Percentiles rank a stretch among this genome's conserved stretches.
Evolutionary conservation across 2,329 filamentous ascomycete species (phyloP).

Genomic region (Sporothrix phasma): DNA sequence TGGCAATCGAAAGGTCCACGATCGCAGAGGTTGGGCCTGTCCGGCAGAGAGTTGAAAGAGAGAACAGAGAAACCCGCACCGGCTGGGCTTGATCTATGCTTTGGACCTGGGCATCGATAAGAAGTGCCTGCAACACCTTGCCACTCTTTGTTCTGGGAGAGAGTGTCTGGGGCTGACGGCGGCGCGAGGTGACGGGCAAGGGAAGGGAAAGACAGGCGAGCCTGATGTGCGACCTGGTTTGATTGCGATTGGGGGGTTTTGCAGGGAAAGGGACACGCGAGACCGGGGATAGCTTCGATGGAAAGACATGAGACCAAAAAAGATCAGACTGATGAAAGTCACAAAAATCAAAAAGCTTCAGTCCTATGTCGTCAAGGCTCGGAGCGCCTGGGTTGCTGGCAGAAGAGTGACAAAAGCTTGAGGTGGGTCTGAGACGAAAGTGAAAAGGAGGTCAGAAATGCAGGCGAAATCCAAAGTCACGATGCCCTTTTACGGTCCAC

Average conservation of each 20-base stretch:
- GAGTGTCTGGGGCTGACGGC: neutral
- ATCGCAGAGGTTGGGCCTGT: too few species aligned
- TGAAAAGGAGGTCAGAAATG: neutral
- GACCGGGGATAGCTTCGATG: neutral
- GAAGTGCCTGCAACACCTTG: neutral
- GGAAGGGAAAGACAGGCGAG: constrained; percentile 2
- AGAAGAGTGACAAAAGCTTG: neutral
- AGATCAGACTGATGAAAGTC: neutral
- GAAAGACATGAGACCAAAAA: neutral
- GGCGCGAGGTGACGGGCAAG: constrained; percentile 4
- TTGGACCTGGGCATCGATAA: neutral
- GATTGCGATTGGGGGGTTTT: neutral
- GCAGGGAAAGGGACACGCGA: neutral
- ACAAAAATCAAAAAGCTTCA: neutral
- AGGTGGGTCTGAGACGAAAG: neutral
- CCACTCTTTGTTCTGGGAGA: neutral
- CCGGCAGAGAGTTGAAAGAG: too few species aligned
- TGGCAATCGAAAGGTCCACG: neutral
- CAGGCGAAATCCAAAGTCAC: neutral
- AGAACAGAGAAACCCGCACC: neutral
- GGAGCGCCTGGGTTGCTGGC: neutral
- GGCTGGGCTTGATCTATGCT: neutral
- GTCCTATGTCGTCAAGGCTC: too few species aligned
- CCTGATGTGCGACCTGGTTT: constrained; percentile 6
- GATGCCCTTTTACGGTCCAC: neutral